Evolutionary conservation across 177 flowering plant species (phyloP).

Genomic region (Tripterygium wilfordii): DNA sequence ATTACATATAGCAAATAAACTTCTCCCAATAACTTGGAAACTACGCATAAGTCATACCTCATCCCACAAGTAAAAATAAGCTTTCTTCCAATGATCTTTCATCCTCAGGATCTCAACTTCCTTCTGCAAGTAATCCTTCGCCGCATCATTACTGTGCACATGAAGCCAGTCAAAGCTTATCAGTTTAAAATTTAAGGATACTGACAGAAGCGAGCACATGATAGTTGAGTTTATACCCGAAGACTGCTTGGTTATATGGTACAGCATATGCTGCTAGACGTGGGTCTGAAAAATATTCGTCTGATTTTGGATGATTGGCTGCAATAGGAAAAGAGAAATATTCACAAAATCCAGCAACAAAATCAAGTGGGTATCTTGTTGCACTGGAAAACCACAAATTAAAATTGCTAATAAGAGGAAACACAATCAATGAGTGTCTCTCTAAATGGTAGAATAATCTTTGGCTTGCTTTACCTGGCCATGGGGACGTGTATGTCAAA

Average conservation of each 20-base stretch:
- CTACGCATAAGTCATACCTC: constrained; percentile 88
- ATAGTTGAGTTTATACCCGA: constrained; percentile 41
- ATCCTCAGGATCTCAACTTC: constrained; percentile 79
- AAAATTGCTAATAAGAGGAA: too few species aligned
- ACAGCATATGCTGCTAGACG: constrained; percentile 97
- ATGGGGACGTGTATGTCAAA: constrained; percentile 87
- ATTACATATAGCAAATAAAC: too few species aligned
- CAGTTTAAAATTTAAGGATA: constrained; percentile 10
- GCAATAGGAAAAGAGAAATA: constrained; percentile 9
- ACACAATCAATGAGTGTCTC: not conserved
- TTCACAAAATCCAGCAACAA: not conserved
- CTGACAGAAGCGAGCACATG: constrained; percentile 9
- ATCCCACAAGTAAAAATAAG: constrained; percentile 98
- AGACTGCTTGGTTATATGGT: constrained; percentile 58
- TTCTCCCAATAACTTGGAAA: too few species aligned
- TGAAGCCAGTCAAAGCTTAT: constrained; percentile 20
- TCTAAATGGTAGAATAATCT: not conserved
- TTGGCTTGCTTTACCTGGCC: constrained; percentile 66
- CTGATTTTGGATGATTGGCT: constrained; percentile 94
- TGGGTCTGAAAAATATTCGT: constrained; percentile 86
- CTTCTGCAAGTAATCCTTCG: constrained; percentile 57
- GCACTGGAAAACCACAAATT: too few species aligned
- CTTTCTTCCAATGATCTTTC: constrained; percentile 86
- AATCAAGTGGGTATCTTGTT: too few species aligned
- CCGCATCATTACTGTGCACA: constrained; percentile 51